Evolutionary conservation across 78 protist genomes (phyloP).

Genomic region (Bodo saltans): DNA sequence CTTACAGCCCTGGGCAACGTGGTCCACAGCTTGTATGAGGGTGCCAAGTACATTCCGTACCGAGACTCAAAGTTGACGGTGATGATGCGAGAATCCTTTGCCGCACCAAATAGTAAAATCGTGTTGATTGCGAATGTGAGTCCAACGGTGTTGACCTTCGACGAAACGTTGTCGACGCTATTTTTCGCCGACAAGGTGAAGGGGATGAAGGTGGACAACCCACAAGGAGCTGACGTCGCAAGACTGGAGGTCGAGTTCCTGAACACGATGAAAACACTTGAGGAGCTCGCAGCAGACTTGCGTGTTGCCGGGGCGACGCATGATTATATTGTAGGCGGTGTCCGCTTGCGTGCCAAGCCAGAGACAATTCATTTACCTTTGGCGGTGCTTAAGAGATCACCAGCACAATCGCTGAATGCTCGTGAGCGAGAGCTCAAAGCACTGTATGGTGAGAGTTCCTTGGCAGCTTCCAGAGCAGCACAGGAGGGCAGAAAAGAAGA

Average conservation of each 20-base stretch:
- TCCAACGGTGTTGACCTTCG: conserved; percentile 7
- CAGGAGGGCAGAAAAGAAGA: too few relatives aligned
- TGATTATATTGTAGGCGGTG: too few relatives aligned
- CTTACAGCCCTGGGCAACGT: conserved; percentile 33
- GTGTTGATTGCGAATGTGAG: conserved; percentile 31
- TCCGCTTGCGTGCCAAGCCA: too few relatives aligned
- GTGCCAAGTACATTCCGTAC: conserved; percentile 22
- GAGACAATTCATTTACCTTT: too few relatives aligned
- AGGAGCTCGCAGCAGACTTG: background rate
- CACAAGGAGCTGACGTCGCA: background rate
- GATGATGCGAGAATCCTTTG: conserved; percentile 10
- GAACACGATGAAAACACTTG: background rate
- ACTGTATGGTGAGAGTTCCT: too few relatives aligned
- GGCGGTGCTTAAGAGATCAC: too few relatives aligned
- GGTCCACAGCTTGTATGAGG: background rate
- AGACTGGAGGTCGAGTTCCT: background rate
- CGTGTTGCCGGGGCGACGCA: too few relatives aligned
- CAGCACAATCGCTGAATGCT: too few relatives aligned
- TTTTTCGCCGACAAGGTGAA: conserved; percentile 13
- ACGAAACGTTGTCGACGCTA: conserved; percentile 23
- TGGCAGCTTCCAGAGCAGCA: too few relatives aligned
- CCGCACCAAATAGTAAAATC: background rate
- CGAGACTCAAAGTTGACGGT: conserved; percentile 13
- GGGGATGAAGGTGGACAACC: conserved; percentile 1
- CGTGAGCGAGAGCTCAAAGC: too few relatives aligned